Evolutionary conservation across 139 green algal genomes (phyloP).

Genomic region (Penium margaritaceum): DNA sequence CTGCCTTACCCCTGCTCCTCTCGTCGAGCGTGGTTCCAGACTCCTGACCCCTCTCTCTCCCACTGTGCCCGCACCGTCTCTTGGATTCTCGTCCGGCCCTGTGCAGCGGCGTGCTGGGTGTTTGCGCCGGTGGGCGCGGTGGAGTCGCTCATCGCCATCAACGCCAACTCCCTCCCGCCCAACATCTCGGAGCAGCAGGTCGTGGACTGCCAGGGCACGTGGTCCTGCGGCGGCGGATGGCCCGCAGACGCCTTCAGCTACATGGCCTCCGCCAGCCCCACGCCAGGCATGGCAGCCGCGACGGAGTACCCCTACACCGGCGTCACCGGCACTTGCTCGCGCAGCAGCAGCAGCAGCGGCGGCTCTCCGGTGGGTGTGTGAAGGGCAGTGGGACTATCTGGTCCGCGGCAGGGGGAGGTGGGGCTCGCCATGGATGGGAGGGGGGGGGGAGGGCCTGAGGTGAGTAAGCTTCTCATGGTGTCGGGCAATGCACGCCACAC

Average conservation of each 20-base stretch:
- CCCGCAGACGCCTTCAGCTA: slow-evolving; percentile 9
- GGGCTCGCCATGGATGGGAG: too few species aligned
- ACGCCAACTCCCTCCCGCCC: neutral
- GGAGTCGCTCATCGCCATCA: neutral
- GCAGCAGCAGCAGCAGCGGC: neutral
- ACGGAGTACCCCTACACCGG: neutral
- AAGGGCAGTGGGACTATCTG: too few species aligned
- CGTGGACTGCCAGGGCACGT: slow-evolving; percentile 8
- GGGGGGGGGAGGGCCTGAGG: too few species aligned
- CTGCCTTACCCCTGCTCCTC: too few species aligned
- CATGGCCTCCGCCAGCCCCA: neutral
- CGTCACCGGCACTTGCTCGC: neutral
- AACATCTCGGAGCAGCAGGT: slow-evolving; percentile 1
- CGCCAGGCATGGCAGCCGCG: neutral
- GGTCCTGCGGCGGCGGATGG: neutral
- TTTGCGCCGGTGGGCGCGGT: slow-evolving; percentile 3
- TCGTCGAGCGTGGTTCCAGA: too few species aligned
- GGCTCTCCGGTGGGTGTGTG: neutral
- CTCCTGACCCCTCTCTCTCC: too few species aligned
- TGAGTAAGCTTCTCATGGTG: neutral
- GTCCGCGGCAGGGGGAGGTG: too few species aligned
- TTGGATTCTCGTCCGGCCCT: too few species aligned
- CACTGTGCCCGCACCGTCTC: too few species aligned
- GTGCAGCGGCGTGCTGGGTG: slow-evolving; percentile 12
- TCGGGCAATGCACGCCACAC: neutral